phyloP scores from a whole-genome alignment of 129 eudicot species.

The Silybum marianum region DNA sequence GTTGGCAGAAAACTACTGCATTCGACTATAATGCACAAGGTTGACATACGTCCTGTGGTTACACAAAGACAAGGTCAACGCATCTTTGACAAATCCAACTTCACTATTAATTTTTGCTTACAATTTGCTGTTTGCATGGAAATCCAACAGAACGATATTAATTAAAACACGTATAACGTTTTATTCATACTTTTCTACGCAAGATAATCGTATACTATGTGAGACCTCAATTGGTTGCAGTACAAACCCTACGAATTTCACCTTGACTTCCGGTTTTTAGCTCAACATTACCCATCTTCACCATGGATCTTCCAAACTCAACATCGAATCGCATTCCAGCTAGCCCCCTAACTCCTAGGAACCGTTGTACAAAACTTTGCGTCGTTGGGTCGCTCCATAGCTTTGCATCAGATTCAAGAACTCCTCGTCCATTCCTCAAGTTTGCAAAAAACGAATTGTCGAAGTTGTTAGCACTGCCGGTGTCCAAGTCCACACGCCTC shows the following conservation, averaged over 20 bases:
- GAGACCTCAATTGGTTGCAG: neutral
- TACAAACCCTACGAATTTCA: neutral
- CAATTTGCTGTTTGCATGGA: neutral
- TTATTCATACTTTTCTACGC: neutral
- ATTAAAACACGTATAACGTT: too few relatives aligned
- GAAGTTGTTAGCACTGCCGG: neutral
- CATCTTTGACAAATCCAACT: neutral
- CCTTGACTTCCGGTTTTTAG: neutral
- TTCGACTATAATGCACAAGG: too few relatives aligned
- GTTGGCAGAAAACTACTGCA: too few relatives aligned
- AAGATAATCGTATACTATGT: neutral
- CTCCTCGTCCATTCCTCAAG: constrained; percentile 47
- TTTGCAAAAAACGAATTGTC: constrained; percentile 38
- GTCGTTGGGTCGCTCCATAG: constrained; percentile 47
- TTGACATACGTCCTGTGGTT: neutral
- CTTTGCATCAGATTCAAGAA: constrained; percentile 56
- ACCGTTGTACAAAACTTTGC: constrained; percentile 37
- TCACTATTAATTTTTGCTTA: neutral
- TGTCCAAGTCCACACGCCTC: neutral
- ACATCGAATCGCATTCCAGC: constrained; percentile 36
- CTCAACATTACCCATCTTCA: constrained; percentile 43
- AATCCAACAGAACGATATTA: neutral
- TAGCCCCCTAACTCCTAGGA: constrained; percentile 46
- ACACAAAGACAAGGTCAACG: neutral
- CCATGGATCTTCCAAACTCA: constrained; percentile 62